These are phyloP conservation scores for Backusella macrospora DNA, from an alignment of 192 early-diverging fungal genomes.

Conservation along the genomic window DNA sequence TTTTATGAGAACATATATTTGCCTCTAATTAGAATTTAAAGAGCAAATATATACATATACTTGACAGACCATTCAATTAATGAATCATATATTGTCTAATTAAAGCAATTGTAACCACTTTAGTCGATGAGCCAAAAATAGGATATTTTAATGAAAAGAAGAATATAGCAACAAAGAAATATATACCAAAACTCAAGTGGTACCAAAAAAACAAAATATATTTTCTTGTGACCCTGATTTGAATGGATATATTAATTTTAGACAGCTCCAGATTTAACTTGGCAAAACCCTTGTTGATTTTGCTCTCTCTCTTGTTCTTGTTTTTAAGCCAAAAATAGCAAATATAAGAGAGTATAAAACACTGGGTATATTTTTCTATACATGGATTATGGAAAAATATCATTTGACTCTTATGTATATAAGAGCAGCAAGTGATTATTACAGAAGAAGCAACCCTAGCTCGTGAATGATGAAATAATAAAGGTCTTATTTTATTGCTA, in stretches of 20 bases:
- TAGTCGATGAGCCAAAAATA: not conserved
- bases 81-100: not conserved
- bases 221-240: too few species aligned
- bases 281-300: not conserved
- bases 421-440: not conserved
- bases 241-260: conserved; percentile 9
- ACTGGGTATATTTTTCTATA: not conserved
- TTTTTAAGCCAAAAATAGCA: not conserved
- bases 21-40: not conserved
- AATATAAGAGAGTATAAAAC: not conserved
- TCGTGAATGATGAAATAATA: conserved; percentile 2
- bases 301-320: not conserved
- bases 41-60: not conserved
- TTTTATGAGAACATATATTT: not conserved
- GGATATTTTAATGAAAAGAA: conserved; percentile 10
- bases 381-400: not conserved
- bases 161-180: not conserved
- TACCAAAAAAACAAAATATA: too few species aligned
- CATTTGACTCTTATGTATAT: not conserved
- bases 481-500: not conserved
- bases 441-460: not conserved
- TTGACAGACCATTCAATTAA: not conserved
- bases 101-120: not conserved
- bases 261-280: not conserved
- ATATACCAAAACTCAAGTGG: not conserved